Conservation (phyloP, 1,284 basidiomycete species). For the Ceratobasidium sp. region DNA sequence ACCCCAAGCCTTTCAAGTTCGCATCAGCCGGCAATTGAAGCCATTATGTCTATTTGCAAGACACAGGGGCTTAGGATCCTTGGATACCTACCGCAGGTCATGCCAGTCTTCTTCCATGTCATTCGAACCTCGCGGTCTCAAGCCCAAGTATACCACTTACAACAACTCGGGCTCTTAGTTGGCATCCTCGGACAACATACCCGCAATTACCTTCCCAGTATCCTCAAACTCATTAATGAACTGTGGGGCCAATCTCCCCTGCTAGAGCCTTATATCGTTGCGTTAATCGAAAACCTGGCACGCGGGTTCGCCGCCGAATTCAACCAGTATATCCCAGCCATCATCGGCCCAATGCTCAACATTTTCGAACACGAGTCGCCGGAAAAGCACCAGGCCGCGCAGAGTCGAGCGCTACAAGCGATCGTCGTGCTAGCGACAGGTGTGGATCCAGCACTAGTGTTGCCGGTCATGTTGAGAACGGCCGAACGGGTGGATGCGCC, state of each 20-base stretch:
- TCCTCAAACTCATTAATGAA: slow-evolving; percentile 84
- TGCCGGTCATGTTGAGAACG: slow-evolving; percentile 62
- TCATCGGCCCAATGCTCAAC: slow-evolving; percentile 61
- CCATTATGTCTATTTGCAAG: slow-evolving; percentile 99
- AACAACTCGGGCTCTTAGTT: slow-evolving; percentile 95
- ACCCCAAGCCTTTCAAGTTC: slow-evolving; percentile 11
- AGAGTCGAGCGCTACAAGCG: slow-evolving; percentile 59
- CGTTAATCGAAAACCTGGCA: slow-evolving; percentile 63
- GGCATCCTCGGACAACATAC: slow-evolving; percentile 98
- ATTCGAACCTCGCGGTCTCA: slow-evolving; percentile 79
- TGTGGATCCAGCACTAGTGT: slow-evolving; percentile 62
- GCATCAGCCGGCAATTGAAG: slow-evolving; percentile 54
- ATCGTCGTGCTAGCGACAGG: slow-evolving; percentile 65
- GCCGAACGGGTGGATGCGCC: slow-evolving; percentile 60
- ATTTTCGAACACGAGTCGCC: slow-evolving; percentile 51
- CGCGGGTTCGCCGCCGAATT: slow-evolving; percentile 66
- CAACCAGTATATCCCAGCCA: slow-evolving; percentile 63
- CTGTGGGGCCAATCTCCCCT: slow-evolving; percentile 84
- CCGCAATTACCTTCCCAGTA: slow-evolving; percentile 84
- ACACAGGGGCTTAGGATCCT: slow-evolving; percentile 98
- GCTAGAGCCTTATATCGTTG: slow-evolving; percentile 68
- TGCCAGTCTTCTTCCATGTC: slow-evolving; percentile 93
- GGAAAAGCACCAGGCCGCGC: slow-evolving; percentile 46
- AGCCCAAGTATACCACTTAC: slow-evolving; percentile 92
- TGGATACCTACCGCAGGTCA: slow-evolving; percentile 94